Base-by-base conservation (phyloP, 441 rosid species). In the Dalechampia spathulata region DNA sequence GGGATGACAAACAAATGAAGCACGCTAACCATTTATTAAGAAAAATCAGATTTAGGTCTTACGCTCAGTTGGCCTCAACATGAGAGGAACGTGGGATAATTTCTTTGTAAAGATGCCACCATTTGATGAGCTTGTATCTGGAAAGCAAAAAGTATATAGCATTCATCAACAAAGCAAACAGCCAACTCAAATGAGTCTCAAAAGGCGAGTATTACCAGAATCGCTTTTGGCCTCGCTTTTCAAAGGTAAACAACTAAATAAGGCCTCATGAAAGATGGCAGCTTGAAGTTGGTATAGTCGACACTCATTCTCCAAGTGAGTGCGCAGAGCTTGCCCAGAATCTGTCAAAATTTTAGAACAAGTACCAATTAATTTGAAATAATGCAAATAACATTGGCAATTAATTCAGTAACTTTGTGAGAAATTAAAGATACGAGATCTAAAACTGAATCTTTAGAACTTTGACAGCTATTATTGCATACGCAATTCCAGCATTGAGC, bases 11-110 rank as follows among this genome's bases (percentile, higher is more conserved):
- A 20, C 16, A 5, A 13, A 27, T 11, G 26, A 41, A 22, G 17
- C n/a, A 25, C 11, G 40, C 36, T 20, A 17, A 12, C 17, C 52
- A 32, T 23, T 44, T 45, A 32, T 8, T 26, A 36, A 52, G 25
- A 1, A 34, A 2, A 22, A 10, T 39, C 9, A 21, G 55, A 19
- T 15, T 46, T 15, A 43, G 52, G 37, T 78, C 95, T 79, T 78
- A 83, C 96, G 93, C 77, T 88, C 95, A 14, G 92, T 83, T 67
- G 86, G 88, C 61, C 95, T 84, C 49, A 73, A 78, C 71, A 82
- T 66, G 28, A 90, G 66, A 37, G 95, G 83, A 68, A 71, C 61
- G 61, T 87, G 88, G 54, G 76, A 57, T 43, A 70, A 67, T 34
- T 57, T 67, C 80, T 76, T 81, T 70, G 72, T 78, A 28, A 38